Percentiles rank a stretch among this genome's conserved stretches.
Evolutionary conservation across 768 basidiomycete genomes (phyloP).

Genomic region (Fistulinella prunicolor): DNA sequence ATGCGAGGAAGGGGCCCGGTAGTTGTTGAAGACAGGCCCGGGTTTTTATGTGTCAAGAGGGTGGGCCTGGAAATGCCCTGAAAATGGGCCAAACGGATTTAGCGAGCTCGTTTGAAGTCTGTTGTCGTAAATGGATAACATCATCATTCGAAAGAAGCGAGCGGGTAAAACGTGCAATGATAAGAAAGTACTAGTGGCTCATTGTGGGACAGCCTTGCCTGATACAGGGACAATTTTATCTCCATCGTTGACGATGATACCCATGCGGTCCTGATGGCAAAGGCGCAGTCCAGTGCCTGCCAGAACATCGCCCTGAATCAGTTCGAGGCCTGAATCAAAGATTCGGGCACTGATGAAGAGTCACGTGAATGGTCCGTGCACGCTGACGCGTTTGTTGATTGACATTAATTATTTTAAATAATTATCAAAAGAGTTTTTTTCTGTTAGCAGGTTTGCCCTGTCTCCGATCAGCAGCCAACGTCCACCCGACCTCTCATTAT

Average conservation of each 20-base stretch:
- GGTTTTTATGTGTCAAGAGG: not conserved
- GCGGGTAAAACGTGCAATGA: not conserved
- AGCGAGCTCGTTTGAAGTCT: conserved; percentile 5
- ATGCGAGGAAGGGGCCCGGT: not conserved
- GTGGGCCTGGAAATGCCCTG: conserved; percentile 3
- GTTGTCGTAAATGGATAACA: conserved; percentile 10
- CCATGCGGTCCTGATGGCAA: too few species aligned
- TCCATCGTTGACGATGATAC: too few species aligned
- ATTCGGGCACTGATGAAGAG: too few species aligned
- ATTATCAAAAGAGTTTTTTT: not conserved
- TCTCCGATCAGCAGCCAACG: conserved; percentile 17
- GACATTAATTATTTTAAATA: not conserved
- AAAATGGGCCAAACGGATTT: conserved; percentile 7
- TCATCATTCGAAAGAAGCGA: conserved; percentile 4
- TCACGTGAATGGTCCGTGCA: conserved; percentile 32
- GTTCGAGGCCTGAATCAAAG: too few species aligned
- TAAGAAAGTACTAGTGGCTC: not conserved
- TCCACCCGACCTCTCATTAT: conserved; percentile 22
- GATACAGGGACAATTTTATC: not conserved
- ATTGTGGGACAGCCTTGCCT: not conserved
- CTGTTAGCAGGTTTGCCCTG: not conserved
- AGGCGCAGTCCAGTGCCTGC: too few species aligned
- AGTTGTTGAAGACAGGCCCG: not conserved
- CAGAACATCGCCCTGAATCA: not conserved
- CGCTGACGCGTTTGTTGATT: conserved; percentile 18